Evolutionary conservation across 768 basidiomycete species (phyloP).

Genomic region (Tubosaeta brunneosetosa): DNA sequence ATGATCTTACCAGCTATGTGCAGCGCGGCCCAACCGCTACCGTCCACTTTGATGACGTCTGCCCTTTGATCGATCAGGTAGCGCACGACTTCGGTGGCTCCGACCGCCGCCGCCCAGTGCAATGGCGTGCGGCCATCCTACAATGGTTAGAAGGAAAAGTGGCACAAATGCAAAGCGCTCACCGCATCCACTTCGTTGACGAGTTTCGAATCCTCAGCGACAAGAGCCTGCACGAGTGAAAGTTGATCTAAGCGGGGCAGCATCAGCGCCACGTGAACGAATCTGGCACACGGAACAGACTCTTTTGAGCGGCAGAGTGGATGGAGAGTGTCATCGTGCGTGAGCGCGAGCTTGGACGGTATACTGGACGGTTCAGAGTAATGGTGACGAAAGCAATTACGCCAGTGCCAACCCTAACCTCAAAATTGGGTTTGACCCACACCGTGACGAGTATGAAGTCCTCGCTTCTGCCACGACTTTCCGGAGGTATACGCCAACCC

Average conservation of each 20-base stretch:
- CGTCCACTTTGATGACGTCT: slow-evolving; percentile 61
- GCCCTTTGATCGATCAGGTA: slow-evolving; percentile 69
- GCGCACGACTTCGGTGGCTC: slow-evolving; percentile 59
- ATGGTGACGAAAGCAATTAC: not conserved
- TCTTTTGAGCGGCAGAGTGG: slow-evolving; percentile 68
- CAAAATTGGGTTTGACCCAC: slow-evolving; percentile 11
- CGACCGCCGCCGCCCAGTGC: slow-evolving; percentile 83
- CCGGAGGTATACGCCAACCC: too few species aligned
- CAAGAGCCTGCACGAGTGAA: slow-evolving; percentile 60
- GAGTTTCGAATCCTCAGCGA: slow-evolving; percentile 56
- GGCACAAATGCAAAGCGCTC: slow-evolving; percentile 7
- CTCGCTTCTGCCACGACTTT: not conserved
- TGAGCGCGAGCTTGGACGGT: too few species aligned
- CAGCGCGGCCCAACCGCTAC: slow-evolving; percentile 70
- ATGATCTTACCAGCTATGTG: slow-evolving; percentile 64
- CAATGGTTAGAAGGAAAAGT: not conserved
- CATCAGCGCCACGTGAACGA: not conserved
- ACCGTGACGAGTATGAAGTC: not conserved
- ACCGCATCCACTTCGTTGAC: slow-evolving; percentile 64
- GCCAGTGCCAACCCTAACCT: slow-evolving; percentile 21
- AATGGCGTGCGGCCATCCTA: slow-evolving; percentile 78
- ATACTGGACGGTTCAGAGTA: not conserved
- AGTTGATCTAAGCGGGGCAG: slow-evolving; percentile 52
- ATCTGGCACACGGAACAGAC: slow-evolving; percentile 28
- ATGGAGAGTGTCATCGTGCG: slow-evolving; percentile 41